These are phyloP conservation scores for Alternaria sp. DNA, from an alignment of 2,329 filamentous ascomycete species.

Conservation along the genomic window DNA sequence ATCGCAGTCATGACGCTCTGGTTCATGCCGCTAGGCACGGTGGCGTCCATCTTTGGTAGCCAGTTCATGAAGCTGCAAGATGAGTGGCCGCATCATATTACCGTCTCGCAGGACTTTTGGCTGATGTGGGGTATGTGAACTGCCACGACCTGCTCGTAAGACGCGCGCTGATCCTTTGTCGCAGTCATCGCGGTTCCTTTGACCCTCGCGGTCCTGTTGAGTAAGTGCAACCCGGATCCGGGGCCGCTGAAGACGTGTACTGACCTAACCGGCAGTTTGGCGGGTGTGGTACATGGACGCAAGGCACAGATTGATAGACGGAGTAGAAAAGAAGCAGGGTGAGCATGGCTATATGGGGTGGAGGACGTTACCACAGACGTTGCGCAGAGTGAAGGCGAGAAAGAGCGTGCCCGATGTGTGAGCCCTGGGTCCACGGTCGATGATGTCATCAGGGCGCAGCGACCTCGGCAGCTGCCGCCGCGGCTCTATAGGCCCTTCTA, in stretches of 20 bases:
- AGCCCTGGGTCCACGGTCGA: background rate
- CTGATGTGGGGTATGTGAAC: conserved; percentile 27
- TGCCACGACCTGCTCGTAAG: background rate
- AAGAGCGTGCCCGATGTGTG: background rate
- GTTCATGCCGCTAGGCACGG: conserved; percentile 52
- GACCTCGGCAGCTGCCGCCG: background rate
- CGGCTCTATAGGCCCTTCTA: background rate
- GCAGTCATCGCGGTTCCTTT: conserved; percentile 29
- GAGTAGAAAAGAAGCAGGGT: background rate
- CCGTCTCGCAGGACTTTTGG: conserved; percentile 40
- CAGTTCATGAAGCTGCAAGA: conserved; percentile 37
- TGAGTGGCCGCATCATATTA: conserved; percentile 23
- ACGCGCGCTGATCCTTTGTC: background rate
- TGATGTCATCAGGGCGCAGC: background rate
- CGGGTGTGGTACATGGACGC: conserved; percentile 31
- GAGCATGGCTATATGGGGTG: conserved; percentile 26
- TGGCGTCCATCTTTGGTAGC: conserved; percentile 39
- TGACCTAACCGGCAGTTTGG: conserved; percentile 18
- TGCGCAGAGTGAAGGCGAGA: background rate
- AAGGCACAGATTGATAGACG: conserved; percentile 18
- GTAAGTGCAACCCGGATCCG: background rate
- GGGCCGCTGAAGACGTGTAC: background rate
- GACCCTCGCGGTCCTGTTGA: conserved; percentile 25
- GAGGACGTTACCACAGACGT: conserved; percentile 10
- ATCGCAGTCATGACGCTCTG: conserved; percentile 54